Percentiles rank a stretch among this genome's conserved stretches.
Conservation (phyloP, 164 flowering plant species). For the Nelumbo lutea region DNA sequence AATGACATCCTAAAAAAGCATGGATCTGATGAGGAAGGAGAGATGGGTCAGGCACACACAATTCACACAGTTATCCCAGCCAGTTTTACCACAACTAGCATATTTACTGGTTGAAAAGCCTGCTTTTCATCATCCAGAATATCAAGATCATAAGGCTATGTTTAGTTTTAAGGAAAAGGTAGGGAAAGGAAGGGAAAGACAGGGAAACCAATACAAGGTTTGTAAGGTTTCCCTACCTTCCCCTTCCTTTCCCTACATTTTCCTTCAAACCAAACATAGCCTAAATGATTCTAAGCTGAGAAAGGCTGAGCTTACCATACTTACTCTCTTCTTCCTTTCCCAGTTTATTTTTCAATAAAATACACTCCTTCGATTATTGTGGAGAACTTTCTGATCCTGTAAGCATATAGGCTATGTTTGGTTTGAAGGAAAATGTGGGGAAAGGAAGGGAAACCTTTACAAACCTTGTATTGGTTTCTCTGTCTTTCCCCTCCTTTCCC, state of each 20-base stretch:
- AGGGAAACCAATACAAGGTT: no score
- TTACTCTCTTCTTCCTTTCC: not conserved
- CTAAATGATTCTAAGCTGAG: constrained; percentile 51
- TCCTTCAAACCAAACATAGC: no score
- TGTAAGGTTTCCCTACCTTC: no score
- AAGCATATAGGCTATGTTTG: not conserved
- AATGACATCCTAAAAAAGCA: constrained; percentile 60
- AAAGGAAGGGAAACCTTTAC: no score
- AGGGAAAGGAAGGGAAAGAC: no score
- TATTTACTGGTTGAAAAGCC: constrained; percentile 42
- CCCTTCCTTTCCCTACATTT: no score
- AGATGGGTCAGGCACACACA: constrained; percentile 81
- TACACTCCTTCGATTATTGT: not conserved
- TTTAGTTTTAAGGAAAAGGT: no score
- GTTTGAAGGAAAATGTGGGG: no score
- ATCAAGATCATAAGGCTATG: constrained; percentile 24
- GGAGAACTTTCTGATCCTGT: not conserved
- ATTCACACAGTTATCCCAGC: constrained; percentile 63
- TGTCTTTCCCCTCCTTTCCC: no score
- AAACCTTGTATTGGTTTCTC: no score
- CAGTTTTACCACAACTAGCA: constrained; percentile 58
- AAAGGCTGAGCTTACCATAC: constrained; percentile 37
- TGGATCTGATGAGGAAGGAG: constrained; percentile 55
- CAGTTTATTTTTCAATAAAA: not conserved
- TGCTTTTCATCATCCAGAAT: constrained; percentile 38